phyloP scores from a whole-genome alignment of 2,329 filamentous ascomycete species.

The Rhytidhysteron rufulum region DNA sequence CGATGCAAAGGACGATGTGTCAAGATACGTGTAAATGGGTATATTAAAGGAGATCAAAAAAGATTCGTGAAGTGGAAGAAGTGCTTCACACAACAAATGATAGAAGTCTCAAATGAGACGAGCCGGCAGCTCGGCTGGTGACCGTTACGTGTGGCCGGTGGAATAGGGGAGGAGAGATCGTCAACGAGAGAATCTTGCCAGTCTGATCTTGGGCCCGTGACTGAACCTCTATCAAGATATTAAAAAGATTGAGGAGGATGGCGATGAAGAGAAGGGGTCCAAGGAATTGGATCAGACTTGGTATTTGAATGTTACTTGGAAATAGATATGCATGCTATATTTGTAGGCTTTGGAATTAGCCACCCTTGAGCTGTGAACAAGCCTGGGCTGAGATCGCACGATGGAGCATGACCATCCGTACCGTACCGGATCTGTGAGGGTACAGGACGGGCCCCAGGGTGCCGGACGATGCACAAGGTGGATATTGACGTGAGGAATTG shows the following conservation, averaged over 20 bases:
- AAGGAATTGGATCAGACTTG: conserved; percentile 21
- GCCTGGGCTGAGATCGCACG: conserved; percentile 30
- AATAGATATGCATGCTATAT: conserved; percentile 32
- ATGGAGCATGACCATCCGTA: conserved; percentile 32
- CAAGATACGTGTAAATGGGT: too few relatives aligned
- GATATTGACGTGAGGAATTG: conserved; percentile 38
- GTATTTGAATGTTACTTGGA: conserved; percentile 16
- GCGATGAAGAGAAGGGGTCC: conserved; percentile 15
- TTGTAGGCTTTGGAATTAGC: conserved; percentile 26
- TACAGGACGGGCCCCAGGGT: conserved; percentile 33
- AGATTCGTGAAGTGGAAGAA: conserved; percentile 1
- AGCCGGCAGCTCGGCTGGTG: too few relatives aligned
- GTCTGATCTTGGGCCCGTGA: conserved; percentile 5
- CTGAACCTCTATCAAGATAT: conserved; percentile 7
- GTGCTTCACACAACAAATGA: too few relatives aligned
- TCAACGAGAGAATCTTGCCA: conserved; percentile 8
- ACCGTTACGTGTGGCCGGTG: too few relatives aligned
- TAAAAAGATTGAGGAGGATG: conserved; percentile 5
- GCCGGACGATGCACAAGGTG: conserved; percentile 38
- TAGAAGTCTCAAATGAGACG: too few relatives aligned
- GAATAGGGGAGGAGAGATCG: conserved; percentile 1
- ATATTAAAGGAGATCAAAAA: conserved; percentile 14
- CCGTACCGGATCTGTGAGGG: conserved; percentile 36
- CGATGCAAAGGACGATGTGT: conserved; percentile 1
- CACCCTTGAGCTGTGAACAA: conserved; percentile 19